phyloP scores from a whole-genome alignment of 1,139 yeast genomes.

The Geotrichum europaeum region DNA sequence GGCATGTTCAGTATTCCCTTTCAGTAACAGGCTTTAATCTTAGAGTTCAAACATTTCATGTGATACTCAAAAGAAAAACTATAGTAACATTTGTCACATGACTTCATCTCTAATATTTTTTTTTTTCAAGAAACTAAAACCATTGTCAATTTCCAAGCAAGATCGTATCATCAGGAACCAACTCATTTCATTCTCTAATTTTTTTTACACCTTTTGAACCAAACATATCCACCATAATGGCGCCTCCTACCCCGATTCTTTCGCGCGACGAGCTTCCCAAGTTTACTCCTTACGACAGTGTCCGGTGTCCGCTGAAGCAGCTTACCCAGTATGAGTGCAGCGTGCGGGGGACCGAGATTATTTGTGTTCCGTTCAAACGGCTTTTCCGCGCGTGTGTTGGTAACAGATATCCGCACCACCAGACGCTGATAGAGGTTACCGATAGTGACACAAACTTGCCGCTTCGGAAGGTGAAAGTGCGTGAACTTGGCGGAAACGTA shows the following conservation, averaged over 20 bases:
- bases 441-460: slow-evolving; percentile 11
- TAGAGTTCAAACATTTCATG: too few species aligned
- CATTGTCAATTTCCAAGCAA: neutral
- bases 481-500: neutral
- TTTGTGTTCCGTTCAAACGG: slow-evolving; percentile 47
- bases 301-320: slow-evolving; percentile 40
- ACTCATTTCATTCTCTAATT: neutral
- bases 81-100: too few species aligned
- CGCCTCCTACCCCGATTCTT: slow-evolving; percentile 18
- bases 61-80: too few species aligned
- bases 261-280: slow-evolving; percentile 7
- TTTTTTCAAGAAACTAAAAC: too few species aligned
- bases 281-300: slow-evolving; percentile 9
- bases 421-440: slow-evolving; percentile 24
- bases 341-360: slow-evolving; percentile 32
- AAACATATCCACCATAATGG: slow-evolving; percentile 3
- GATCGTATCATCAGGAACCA: neutral
- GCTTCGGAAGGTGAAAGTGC: slow-evolving; percentile 2
- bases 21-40: too few species aligned
- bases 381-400: slow-evolving; percentile 41
- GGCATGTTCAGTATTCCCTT: too few species aligned
- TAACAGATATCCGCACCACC: slow-evolving; percentile 24
- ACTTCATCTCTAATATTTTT: too few species aligned
- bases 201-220: neutral
- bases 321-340: slow-evolving; percentile 49